A percentile compares a stretch with the other conserved stretches of the same genome.
Evolutionary conservation across 2,329 filamentous ascomycete species (phyloP).

Genomic region (Phyllachora maydis): DNA sequence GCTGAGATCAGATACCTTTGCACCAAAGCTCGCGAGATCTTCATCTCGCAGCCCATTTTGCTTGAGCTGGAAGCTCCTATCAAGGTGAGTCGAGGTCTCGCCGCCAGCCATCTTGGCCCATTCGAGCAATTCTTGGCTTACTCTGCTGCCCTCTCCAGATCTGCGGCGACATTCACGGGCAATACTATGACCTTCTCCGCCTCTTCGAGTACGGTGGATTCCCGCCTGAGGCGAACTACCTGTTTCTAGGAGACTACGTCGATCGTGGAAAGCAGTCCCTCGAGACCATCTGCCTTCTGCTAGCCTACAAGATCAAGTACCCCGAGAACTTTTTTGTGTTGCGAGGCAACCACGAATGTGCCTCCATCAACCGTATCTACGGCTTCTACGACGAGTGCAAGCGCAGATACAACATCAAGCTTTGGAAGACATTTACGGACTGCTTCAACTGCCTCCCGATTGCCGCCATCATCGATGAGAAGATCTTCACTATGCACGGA

Average conservation of each 20-base stretch:
- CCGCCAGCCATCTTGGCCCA: slow-evolving; percentile 1
- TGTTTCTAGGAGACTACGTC: slow-evolving; percentile 97
- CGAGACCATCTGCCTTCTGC: slow-evolving; percentile 89
- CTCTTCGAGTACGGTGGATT: slow-evolving; percentile 98
- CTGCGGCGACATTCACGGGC: slow-evolving; percentile 96
- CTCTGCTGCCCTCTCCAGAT: slow-evolving; percentile 58
- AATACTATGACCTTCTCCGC: slow-evolving; percentile 95
- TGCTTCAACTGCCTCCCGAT: slow-evolving; percentile 99
- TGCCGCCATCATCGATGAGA: slow-evolving; percentile 96
- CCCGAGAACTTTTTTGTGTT: slow-evolving; percentile 99
- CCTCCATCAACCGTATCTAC: slow-evolving; percentile 96
- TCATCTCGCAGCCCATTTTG: slow-evolving; percentile 96
- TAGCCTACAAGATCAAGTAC: slow-evolving; percentile 99
- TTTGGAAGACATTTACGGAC: slow-evolving; percentile 99
- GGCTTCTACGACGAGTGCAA: slow-evolving; percentile 99
- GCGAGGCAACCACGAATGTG: slow-evolving; percentile 96
- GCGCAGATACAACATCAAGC: slow-evolving; percentile 95
- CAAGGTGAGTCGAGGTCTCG: slow-evolving; percentile 46
- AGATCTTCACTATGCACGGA: slow-evolving; percentile 99
- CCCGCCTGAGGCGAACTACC: slow-evolving; percentile 95
- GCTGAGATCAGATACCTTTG: slow-evolving; percentile 92
- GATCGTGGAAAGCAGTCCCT: slow-evolving; percentile 98
- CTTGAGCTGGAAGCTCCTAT: slow-evolving; percentile 96
- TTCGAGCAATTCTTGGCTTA: slow-evolving; percentile 5
- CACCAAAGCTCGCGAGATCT: slow-evolving; percentile 97